Conservation (phyloP, 164 flowering plant genomes). For the Annona squamosa region DNA sequence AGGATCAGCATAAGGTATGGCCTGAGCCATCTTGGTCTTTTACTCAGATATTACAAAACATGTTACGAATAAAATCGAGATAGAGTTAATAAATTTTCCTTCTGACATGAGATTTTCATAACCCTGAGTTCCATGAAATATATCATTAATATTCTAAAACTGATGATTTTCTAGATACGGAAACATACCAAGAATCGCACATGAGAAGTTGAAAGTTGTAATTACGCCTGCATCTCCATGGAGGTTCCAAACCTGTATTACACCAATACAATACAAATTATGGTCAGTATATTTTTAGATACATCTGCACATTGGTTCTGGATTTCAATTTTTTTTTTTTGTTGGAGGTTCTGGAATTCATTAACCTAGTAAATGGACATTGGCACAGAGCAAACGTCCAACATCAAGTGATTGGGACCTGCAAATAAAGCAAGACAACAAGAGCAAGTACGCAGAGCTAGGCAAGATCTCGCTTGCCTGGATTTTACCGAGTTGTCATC, state of each 20-base stretch:
- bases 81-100: not conserved
- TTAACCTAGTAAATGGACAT: slow-evolving; percentile 7
- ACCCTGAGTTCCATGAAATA: not conserved
- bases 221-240: slow-evolving; percentile 96
- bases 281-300: slow-evolving; percentile 1
- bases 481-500: too few relatives aligned
- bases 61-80: too few relatives aligned
- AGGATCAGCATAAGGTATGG: too few relatives aligned
- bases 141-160: not conserved
- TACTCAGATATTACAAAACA: too few relatives aligned
- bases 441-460: not conserved
- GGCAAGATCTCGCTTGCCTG: not conserved
- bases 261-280: slow-evolving; percentile 1
- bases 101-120: not conserved
- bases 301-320: too few relatives aligned
- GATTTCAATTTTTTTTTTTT: too few relatives aligned
- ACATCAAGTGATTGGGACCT: slow-evolving; percentile 97
- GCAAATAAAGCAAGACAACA: slow-evolving; percentile 21
- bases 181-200: slow-evolving; percentile 93
- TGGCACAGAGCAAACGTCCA: slow-evolving; percentile 58
- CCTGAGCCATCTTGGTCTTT: too few relatives aligned
- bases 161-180: not conserved
- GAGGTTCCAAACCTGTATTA: slow-evolving; percentile 87
- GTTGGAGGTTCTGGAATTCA: not conserved
- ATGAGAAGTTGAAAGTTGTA: slow-evolving; percentile 97